Evolutionary conservation across 352 stramenopile species (phyloP).

Genomic region (Pythium insidiosum): DNA sequence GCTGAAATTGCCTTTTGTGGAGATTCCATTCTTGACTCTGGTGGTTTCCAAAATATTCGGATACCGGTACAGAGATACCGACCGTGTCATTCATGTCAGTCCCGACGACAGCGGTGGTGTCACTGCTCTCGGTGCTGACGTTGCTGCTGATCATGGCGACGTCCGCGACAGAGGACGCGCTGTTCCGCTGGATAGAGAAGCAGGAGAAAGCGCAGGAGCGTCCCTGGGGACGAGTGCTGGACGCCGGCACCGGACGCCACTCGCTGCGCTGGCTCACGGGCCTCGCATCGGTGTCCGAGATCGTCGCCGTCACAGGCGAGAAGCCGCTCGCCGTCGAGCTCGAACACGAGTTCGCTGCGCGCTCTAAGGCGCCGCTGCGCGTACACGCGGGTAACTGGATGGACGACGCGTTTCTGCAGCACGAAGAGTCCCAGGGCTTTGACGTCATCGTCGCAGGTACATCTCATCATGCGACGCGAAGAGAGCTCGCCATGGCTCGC

Average conservation of each 20-base stretch:
- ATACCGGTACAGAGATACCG: too few species aligned
- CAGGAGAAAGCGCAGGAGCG: slow-evolving; percentile 15
- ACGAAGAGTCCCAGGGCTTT: slow-evolving; percentile 21
- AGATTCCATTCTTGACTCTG: too few species aligned
- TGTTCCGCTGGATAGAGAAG: slow-evolving; percentile 45
- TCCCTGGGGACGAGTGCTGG: slow-evolving; percentile 44
- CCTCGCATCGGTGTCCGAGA: slow-evolving; percentile 27
- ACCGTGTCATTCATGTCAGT: too few species aligned
- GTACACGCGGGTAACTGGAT: slow-evolving; percentile 50
- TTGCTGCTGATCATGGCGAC: slow-evolving; percentile 10
- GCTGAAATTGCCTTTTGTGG: too few species aligned
- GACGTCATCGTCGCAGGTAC: slow-evolving; percentile 40
- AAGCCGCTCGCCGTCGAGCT: slow-evolving; percentile 24
- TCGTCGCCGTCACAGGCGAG: slow-evolving; percentile 49
- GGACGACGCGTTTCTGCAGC: slow-evolving; percentile 24
- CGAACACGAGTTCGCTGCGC: slow-evolving; percentile 10
- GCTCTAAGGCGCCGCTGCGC: slow-evolving; percentile 6
- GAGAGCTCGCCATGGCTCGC: too few species aligned
- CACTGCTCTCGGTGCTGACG: too few species aligned
- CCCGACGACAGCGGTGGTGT: too few species aligned
- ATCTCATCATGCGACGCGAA: too few species aligned
- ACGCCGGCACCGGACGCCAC: slow-evolving; percentile 76
- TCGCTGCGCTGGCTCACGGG: slow-evolving; percentile 73
- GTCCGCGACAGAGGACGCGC: slow-evolving; percentile 21
- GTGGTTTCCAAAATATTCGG: too few species aligned